Conservation (phyloP, 1,284 basidiomycete species). For the Cryptococcus deneoformans region DNA sequence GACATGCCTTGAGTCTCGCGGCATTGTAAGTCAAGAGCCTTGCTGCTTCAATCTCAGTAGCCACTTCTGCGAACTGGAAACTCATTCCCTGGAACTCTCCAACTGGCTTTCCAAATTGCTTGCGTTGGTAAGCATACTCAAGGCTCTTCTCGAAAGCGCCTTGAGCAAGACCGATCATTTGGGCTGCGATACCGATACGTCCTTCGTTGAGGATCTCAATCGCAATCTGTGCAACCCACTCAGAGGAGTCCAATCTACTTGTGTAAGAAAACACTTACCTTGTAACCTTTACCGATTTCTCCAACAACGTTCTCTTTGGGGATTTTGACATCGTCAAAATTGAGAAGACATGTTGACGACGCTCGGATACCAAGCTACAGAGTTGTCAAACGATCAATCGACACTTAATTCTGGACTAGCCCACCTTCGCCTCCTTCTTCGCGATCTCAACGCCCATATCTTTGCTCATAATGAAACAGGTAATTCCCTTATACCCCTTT, state of each 20-base stretch:
- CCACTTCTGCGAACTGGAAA: constrained; percentile 88
- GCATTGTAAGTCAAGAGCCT: constrained; percentile 95
- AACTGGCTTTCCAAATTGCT: constrained; percentile 90
- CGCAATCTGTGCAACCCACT: constrained; percentile 60
- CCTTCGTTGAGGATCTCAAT: constrained; percentile 99
- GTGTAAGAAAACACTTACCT: constrained; percentile 53
- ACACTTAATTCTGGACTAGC: constrained; percentile 12
- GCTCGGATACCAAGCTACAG: constrained; percentile 81
- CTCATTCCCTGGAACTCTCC: constrained; percentile 84
- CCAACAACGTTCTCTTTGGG: constrained; percentile 94
- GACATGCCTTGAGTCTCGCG: constrained; percentile 63
- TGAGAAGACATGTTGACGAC: constrained; percentile 94
- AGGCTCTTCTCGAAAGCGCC: constrained; percentile 93
- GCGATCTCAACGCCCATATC: constrained; percentile 97
- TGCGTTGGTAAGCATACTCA: constrained; percentile 88
- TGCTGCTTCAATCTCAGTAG: constrained; percentile 88
- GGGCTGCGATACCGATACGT: constrained; percentile 95
- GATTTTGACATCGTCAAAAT: constrained; percentile 92
- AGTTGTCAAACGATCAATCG: constrained; percentile 9
- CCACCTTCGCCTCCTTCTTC: constrained; percentile 94
- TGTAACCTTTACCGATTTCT: constrained; percentile 82
- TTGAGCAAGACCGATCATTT: constrained; percentile 95
- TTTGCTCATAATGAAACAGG: constrained; percentile 93
- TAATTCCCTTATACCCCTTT: constrained; percentile 99
- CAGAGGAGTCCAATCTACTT: neutral